Evolutionary conservation across 768 basidiomycete genomes (phyloP).

Genomic region (Hygrophorus russula): DNA sequence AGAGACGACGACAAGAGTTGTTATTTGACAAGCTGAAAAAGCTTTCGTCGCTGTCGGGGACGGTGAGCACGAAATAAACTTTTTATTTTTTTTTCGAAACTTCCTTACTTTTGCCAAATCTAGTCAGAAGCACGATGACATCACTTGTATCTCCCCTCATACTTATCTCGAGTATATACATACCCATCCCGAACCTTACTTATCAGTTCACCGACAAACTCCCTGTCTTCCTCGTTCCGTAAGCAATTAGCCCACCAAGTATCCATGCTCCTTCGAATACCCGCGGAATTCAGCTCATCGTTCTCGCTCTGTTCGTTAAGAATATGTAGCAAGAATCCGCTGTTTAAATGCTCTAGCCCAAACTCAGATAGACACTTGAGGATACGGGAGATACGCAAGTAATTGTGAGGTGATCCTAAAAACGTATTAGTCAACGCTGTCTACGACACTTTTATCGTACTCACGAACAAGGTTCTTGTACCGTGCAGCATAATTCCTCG

Average conservation of each 20-base stretch:
- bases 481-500: conserved; percentile 37
- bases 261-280: conserved; percentile 55
- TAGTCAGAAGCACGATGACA: conserved; percentile 13
- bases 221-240: conserved; percentile 46
- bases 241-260: conserved; percentile 72
- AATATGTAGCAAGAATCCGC: conserved; percentile 59
- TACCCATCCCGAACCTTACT: conserved; percentile 35
- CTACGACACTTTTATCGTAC: conserved; percentile 16
- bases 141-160: conserved; percentile 35
- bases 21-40: conserved; percentile 38
- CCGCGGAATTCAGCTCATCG: conserved; percentile 34
- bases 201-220: conserved; percentile 42
- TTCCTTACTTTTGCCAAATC: conserved; percentile 16
- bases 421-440: background rate
- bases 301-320: conserved; percentile 59
- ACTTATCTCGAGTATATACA: conserved; percentile 48
- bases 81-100: conserved; percentile 15
- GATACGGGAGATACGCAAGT: conserved; percentile 67
- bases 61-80: conserved; percentile 2
- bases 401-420: conserved; percentile 59
- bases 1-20: conserved; percentile 30
- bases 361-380: conserved; percentile 66
- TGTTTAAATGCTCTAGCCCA: conserved; percentile 51
- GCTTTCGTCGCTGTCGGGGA: conserved; percentile 17
- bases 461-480: conserved; percentile 59